A percentile compares a stretch with the other conserved stretches of the same genome.
Conservation (phyloP, 345 rosid species). For the Murraya koenigii region DNA sequence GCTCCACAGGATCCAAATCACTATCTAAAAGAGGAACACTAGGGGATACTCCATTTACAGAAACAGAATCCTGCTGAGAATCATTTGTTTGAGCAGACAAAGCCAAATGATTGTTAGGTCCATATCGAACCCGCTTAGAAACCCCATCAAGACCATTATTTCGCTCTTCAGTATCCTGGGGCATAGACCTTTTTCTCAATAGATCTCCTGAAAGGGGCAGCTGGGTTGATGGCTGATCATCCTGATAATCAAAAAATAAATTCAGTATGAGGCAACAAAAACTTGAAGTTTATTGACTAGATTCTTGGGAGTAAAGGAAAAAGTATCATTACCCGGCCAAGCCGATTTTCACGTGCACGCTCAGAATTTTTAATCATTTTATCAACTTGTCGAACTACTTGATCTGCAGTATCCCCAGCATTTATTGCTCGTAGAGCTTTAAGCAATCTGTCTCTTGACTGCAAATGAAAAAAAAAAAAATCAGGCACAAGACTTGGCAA, state of each 20-base stretch:
- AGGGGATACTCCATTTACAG: slow-evolving; percentile 57
- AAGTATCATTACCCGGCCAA: slow-evolving; percentile 51
- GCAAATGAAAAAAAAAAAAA: slow-evolving; percentile 15
- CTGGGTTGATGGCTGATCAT: slow-evolving; percentile 65
- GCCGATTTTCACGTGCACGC: slow-evolving; percentile 79
- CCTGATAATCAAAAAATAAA: slow-evolving; percentile 42
- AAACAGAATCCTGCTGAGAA: slow-evolving; percentile 42
- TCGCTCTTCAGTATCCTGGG: slow-evolving; percentile 59
- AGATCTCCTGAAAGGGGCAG: slow-evolving; percentile 51
- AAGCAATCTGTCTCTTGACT: slow-evolving; percentile 87
- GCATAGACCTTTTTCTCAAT: slow-evolving; percentile 64
- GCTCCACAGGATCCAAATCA: slow-evolving; percentile 85
- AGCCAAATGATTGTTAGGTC: slow-evolving; percentile 35
- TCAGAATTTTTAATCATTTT: slow-evolving; percentile 76
- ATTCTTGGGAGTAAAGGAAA: not conserved
- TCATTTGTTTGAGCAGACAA: slow-evolving; percentile 45
- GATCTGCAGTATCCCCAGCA: slow-evolving; percentile 97
- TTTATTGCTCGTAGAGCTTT: slow-evolving; percentile 80
- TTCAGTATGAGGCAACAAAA: slow-evolving; percentile 17
- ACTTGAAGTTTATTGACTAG: not conserved
- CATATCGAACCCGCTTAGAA: slow-evolving; percentile 59
- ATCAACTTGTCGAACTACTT: slow-evolving; percentile 91
- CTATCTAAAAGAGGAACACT: slow-evolving; percentile 47
- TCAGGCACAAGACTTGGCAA: slow-evolving; percentile 19
- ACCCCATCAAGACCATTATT: slow-evolving; percentile 53